Base-by-base conservation (phyloP, 352 stramenopile species). In the Globisporangium irregulare region DNA sequence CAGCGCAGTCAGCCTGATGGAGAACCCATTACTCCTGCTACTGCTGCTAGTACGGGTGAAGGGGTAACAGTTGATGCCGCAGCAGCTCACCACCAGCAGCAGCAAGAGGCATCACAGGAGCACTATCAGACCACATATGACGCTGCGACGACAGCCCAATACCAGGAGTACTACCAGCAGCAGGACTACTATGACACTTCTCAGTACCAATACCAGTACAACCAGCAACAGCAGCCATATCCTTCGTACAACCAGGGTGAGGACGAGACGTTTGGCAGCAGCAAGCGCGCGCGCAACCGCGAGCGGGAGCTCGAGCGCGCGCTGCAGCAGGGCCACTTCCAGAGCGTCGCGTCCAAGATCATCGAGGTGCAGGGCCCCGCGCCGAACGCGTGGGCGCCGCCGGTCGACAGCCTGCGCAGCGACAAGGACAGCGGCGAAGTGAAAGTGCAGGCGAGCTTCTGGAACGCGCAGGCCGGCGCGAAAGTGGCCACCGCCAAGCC, bases 391-490 rank as follows among this genome's bases (percentile, higher is more conserved):
- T 93, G 86, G 86, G 73, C 89, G 56, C 75, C 80, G 9, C 76
- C 86, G 2, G 59, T 73, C 20, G 73, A 89, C 22, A 68, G 64
- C 34, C 38, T 57, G 43, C 58, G 58, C 46, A n/a, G n/a, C 7
- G 29, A 46, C 9, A 62, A 76, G 56, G 72, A 83, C 24, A 56
- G 61, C 56, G 25, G 43, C 15, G 76, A 80, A 2, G 57, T 92
- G 24, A 90, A 88, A 68, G 73, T 92, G 57, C 75, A 82, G 59
- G 81, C 84, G n/a, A 90, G 76, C 62, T 92, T 92, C 70, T 92
- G 82, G 82, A 91, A 84, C 68, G 71, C 84, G 32, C 78, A 80
- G 61, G 71, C 76, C 1, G 84, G 84, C 55, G 76, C 67, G 1
- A 80, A 59, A 18, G 82, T 92, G 25, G 68, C 84, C 22, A 80